Conservation (phyloP, 2,329 filamentous ascomycete species). For the Penicillium sp. region DNA sequence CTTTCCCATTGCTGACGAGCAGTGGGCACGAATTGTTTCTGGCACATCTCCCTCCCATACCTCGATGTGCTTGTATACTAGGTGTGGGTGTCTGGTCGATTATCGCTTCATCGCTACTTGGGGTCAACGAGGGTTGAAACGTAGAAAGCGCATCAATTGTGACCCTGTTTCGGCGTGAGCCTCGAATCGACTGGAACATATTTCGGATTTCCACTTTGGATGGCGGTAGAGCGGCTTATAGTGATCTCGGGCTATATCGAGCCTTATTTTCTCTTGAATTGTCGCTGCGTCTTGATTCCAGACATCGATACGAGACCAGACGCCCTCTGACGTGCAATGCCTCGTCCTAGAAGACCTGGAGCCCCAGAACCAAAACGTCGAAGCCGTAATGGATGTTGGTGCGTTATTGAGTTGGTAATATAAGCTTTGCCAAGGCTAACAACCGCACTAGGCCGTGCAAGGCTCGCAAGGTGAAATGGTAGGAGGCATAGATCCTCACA, state of each 20-base stretch:
- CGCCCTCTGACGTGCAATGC: slow-evolving; percentile 48
- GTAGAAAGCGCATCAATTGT: slow-evolving; percentile 25
- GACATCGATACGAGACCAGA: slow-evolving; percentile 17
- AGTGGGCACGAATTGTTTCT: slow-evolving; percentile 10
- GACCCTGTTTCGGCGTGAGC: slow-evolving; percentile 13
- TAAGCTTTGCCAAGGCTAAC: not conserved
- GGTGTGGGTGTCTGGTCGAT: slow-evolving; percentile 37
- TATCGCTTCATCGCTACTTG: slow-evolving; percentile 39
- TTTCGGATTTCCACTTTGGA: slow-evolving; percentile 14
- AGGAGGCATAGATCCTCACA: slow-evolving; percentile 17
- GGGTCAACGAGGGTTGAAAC: slow-evolving; percentile 30
- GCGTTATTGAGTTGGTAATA: slow-evolving; percentile 26
- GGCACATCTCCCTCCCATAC: slow-evolving; percentile 29
- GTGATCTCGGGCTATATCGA: slow-evolving; percentile 21
- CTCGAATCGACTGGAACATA: not conserved
- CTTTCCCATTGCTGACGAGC: slow-evolving; percentile 15
- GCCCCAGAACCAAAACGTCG: slow-evolving; percentile 65
- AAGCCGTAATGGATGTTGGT: slow-evolving; percentile 69
- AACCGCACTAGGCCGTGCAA: slow-evolving; percentile 67
- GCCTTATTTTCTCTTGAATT: slow-evolving; percentile 16
- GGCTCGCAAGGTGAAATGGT: slow-evolving; percentile 75
- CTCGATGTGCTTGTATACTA: slow-evolving; percentile 38
- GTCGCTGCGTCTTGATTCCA: slow-evolving; percentile 9
- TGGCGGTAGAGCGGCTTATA: slow-evolving; percentile 26
- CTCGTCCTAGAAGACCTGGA: slow-evolving; percentile 63